A percentile compares a stretch with the other conserved stretches of the same genome.
These are phyloP conservation scores for Cryptococcus wingfieldii DNA, from an alignment of 1,284 basidiomycete genomes.

Conservation along the genomic window DNA sequence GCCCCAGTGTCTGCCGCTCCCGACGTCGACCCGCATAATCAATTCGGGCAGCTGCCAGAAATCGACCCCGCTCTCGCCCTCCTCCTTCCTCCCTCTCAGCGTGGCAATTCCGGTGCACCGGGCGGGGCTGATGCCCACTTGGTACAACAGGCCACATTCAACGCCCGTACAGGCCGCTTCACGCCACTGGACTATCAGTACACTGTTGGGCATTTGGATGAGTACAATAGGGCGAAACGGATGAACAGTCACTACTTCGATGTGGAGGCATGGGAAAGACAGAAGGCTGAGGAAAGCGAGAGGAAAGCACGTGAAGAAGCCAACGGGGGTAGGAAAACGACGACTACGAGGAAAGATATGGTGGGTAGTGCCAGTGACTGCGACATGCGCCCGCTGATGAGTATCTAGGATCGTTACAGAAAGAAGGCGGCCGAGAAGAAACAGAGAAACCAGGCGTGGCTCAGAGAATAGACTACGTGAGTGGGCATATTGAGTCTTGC, in stretches of 20 bases:
- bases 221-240: slow-evolving; percentile 74
- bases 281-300: slow-evolving; percentile 54
- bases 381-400: background rate
- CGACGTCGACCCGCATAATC: background rate
- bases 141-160: slow-evolving; percentile 64
- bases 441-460: slow-evolving; percentile 80
- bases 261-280: slow-evolving; percentile 71
- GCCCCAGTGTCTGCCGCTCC: slow-evolving; percentile 26
- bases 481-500: no score
- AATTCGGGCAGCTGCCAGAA: slow-evolving; percentile 50
- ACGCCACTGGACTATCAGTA: slow-evolving; percentile 50
- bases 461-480: slow-evolving; percentile 58
- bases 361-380: slow-evolving; percentile 52
- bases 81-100: slow-evolving; percentile 65
- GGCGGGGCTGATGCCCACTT: slow-evolving; percentile 48
- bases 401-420: slow-evolving; percentile 71
- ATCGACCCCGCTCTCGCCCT: slow-evolving; percentile 80
- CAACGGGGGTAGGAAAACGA: slow-evolving; percentile 54
- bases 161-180: slow-evolving; percentile 76
- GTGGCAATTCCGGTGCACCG: slow-evolving; percentile 44
- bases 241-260: slow-evolving; percentile 89
- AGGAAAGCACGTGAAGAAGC: slow-evolving; percentile 57
- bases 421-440: slow-evolving; percentile 80
- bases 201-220: slow-evolving; percentile 70
- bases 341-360: slow-evolving; percentile 78